These are phyloP conservation scores for Nidula niveotomentosa DNA, from an alignment of 1,284 basidiomycete genomes.

Conservation along the genomic window DNA sequence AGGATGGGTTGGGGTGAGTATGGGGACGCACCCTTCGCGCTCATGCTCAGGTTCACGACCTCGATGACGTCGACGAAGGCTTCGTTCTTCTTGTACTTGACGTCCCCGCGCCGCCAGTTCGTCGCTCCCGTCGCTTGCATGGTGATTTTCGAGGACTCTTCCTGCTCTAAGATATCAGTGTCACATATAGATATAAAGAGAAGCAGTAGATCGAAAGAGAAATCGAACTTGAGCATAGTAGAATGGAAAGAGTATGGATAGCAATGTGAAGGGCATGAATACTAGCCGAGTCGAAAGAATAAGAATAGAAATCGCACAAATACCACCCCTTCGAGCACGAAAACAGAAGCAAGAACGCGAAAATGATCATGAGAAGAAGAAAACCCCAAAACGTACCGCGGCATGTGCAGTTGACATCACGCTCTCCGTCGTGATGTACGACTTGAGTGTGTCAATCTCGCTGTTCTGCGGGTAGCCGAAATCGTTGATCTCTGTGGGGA, in stretches of 20 bases:
- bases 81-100: conserved; percentile 98
- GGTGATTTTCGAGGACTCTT: conserved; percentile 96
- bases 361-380: background rate
- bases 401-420: conserved; percentile 83
- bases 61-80: conserved; percentile 98
- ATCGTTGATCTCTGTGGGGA: conserved; percentile 90
- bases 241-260: too few relatives aligned
- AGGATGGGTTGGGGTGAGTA: background rate
- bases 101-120: conserved; percentile 91
- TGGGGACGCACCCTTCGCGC: conserved; percentile 77
- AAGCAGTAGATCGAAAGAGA: too few relatives aligned
- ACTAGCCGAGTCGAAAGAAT: background rate
- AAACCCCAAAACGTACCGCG: conserved; percentile 52
- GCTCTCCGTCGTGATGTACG: conserved; percentile 97
- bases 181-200: too few relatives aligned
- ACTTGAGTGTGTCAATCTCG: conserved; percentile 96
- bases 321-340: too few relatives aligned
- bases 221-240: too few relatives aligned
- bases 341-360: too few relatives aligned
- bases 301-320: background rate
- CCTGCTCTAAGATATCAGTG: conserved; percentile 44
- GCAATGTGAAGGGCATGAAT: background rate
- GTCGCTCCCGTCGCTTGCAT: conserved; percentile 94
- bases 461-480: conserved; percentile 99
- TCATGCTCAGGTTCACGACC: conserved; percentile 95